Percentiles rank a stretch among this genome's conserved stretches.
Evolutionary conservation across 2,329 filamentous ascomycete species (phyloP).

Genomic region (Fonsecaea nubica): DNA sequence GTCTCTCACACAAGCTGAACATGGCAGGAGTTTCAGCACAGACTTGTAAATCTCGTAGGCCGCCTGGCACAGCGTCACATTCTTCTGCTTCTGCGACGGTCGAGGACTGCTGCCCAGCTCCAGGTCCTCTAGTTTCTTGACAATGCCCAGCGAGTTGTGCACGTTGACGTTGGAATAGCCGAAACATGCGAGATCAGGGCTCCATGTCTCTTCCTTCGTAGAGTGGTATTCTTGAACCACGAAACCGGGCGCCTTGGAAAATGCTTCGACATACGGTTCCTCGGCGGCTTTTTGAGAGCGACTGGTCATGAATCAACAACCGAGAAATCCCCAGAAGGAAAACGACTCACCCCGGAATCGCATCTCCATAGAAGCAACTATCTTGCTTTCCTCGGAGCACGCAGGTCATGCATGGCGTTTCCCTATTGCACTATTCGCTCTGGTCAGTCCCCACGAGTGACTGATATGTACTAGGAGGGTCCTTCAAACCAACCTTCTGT

Average conservation of each 20-base stretch:
- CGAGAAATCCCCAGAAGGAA: not conserved
- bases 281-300: not conserved
- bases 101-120: constrained; percentile 11
- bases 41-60: constrained; percentile 22
- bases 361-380: constrained; percentile 18
- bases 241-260: constrained; percentile 9
- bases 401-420: constrained; percentile 24
- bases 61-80: constrained; percentile 8
- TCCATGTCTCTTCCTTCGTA: constrained; percentile 1
- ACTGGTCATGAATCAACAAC: not conserved
- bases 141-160: constrained; percentile 21
- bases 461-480: not conserved
- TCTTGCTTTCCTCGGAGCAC: constrained; percentile 27
- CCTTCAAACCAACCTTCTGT: constrained; percentile 11
- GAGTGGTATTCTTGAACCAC: constrained; percentile 1
- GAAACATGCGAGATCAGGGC: constrained; percentile 20
- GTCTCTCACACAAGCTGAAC: constrained; percentile 17
- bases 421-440: constrained; percentile 18
- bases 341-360: constrained; percentile 13
- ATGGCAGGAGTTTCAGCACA: constrained; percentile 20
- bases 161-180: constrained; percentile 27
- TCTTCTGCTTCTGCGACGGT: constrained; percentile 7
- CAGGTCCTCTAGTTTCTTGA: constrained; percentile 22
- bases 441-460: not conserved
- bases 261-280: not conserved